These are phyloP conservation scores for Myxozyma mucilagina DNA, from an alignment of 805 yeast genomes.

Conservation along the genomic window DNA sequence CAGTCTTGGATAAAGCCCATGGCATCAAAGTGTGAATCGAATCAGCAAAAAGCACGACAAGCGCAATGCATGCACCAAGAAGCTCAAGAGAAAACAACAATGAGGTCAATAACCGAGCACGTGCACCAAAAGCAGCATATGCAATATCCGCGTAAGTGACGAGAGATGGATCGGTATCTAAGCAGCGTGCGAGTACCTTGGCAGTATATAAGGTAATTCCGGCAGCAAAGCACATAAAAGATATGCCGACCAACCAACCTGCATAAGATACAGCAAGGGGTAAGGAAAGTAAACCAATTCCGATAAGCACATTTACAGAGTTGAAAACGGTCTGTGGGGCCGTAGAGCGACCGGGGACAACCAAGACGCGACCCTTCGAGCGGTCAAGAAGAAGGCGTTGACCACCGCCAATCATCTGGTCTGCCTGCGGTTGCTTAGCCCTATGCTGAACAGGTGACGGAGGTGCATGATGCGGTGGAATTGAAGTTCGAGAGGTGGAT, in stretches of 20 bases:
- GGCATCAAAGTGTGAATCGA: slow-evolving; percentile 65
- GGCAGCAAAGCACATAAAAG: slow-evolving; percentile 62
- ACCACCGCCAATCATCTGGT: slow-evolving; percentile 18
- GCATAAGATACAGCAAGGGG: slow-evolving; percentile 65
- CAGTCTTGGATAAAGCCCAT: slow-evolving; percentile 44
- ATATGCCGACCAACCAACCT: slow-evolving; percentile 63
- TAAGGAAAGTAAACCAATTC: slow-evolving; percentile 66
- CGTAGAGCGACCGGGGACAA: slow-evolving; percentile 80
- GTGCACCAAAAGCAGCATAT: slow-evolving; percentile 77
- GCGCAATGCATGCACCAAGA: slow-evolving; percentile 76
- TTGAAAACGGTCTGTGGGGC: slow-evolving; percentile 70
- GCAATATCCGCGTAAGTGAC: slow-evolving; percentile 90
- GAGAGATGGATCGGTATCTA: slow-evolving; percentile 76
- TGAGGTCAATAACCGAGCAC: slow-evolving; percentile 73
- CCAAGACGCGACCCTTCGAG: slow-evolving; percentile 65
- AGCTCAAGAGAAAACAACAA: slow-evolving; percentile 73
- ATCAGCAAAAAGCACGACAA: slow-evolving; percentile 81
- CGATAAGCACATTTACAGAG: slow-evolving; percentile 64
- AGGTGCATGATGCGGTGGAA: not conserved
- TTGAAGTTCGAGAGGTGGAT: not conserved
- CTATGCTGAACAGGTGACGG: not conserved
- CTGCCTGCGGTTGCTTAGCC: slow-evolving; percentile 4
- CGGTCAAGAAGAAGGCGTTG: slow-evolving; percentile 52
- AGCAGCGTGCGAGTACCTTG: slow-evolving; percentile 64
- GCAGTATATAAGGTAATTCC: slow-evolving; percentile 75